phyloP scores from a whole-genome alignment of 352 stramenopile genomes.

The Pythium rishiriense region DNA sequence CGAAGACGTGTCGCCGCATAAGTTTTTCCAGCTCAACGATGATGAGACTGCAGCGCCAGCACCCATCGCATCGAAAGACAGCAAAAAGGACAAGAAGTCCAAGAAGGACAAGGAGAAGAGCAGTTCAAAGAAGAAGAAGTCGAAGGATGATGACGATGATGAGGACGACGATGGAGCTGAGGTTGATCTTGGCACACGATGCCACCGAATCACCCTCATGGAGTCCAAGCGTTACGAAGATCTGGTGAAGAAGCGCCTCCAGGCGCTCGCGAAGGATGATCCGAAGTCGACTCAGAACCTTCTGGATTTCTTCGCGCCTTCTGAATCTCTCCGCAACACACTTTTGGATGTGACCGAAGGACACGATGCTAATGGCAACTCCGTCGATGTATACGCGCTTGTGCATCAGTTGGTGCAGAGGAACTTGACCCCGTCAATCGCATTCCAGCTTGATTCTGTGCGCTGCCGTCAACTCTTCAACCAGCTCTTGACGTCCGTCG shows the following conservation, averaged over 20 bases:
- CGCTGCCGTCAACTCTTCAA: constrained; percentile 88
- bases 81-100: constrained; percentile 39
- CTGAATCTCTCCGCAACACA: constrained; percentile 60
- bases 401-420: constrained; percentile 64
- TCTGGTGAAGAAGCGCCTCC: constrained; percentile 92
- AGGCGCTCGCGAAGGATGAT: constrained; percentile 86
- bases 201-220: constrained; percentile 95
- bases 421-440: constrained; percentile 78
- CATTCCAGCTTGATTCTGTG: constrained; percentile 88
- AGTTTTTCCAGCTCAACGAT: constrained; percentile 90
- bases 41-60: constrained; percentile 29
- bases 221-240: constrained; percentile 98
- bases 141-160: constrained; percentile 63
- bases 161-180: constrained; percentile 71
- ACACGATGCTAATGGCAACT: constrained; percentile 54
- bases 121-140: constrained; percentile 56
- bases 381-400: constrained; percentile 67
- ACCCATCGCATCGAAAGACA: constrained; percentile 9
- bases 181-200: constrained; percentile 71
- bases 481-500: constrained; percentile 67
- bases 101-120: constrained; percentile 36
- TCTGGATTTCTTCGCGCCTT: constrained; percentile 78
- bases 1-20: constrained; percentile 92
- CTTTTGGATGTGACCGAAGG: constrained; percentile 54
- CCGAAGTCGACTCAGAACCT: constrained; percentile 86